Percentiles rank a stretch among this genome's conserved stretches.
Evolutionary conservation across 2,329 filamentous ascomycete genomes (phyloP).

Genomic region (Claviceps humidiphila): DNA sequence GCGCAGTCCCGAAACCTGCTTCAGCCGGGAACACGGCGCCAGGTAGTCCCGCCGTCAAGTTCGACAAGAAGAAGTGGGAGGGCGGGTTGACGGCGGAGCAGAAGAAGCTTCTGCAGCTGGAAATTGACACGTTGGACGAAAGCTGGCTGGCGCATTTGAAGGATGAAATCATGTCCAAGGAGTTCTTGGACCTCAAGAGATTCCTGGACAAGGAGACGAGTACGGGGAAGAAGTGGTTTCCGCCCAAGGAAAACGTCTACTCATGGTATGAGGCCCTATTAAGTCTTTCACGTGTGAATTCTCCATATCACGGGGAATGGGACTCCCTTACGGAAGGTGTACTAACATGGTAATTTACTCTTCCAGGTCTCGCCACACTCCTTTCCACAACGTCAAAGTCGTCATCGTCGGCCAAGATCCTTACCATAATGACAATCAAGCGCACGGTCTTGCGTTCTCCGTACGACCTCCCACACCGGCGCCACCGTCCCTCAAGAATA

Average conservation of each 20-base stretch:
- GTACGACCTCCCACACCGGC: slow-evolving; percentile 79
- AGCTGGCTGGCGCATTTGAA: slow-evolving; percentile 86
- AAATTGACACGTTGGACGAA: slow-evolving; percentile 83
- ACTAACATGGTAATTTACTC: background rate
- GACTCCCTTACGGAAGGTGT: background rate
- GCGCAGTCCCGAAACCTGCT: slow-evolving; percentile 42
- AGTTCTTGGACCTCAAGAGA: slow-evolving; percentile 77
- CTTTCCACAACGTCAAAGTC: slow-evolving; percentile 75
- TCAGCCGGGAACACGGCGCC: slow-evolving; percentile 15
- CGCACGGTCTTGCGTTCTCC: slow-evolving; percentile 91
- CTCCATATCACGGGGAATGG: background rate
- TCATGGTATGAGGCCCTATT: slow-evolving; percentile 54
- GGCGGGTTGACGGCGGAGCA: slow-evolving; percentile 67
- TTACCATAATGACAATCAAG: slow-evolving; percentile 92
- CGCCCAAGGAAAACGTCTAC: slow-evolving; percentile 80
- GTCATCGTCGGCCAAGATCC: slow-evolving; percentile 95
- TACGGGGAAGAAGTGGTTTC: slow-evolving; percentile 68
- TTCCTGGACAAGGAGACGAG: slow-evolving; percentile 72
- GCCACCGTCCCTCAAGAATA: slow-evolving; percentile 83
- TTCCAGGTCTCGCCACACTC: slow-evolving; percentile 53
- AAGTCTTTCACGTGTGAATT: background rate
- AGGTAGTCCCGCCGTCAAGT: slow-evolving; percentile 36
- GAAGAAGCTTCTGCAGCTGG: slow-evolving; percentile 66
- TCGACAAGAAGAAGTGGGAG: slow-evolving; percentile 89
- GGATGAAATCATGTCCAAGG: slow-evolving; percentile 64